Conservation (phyloP, 257 asterid species). For the Leptodermis oblonga region DNA sequence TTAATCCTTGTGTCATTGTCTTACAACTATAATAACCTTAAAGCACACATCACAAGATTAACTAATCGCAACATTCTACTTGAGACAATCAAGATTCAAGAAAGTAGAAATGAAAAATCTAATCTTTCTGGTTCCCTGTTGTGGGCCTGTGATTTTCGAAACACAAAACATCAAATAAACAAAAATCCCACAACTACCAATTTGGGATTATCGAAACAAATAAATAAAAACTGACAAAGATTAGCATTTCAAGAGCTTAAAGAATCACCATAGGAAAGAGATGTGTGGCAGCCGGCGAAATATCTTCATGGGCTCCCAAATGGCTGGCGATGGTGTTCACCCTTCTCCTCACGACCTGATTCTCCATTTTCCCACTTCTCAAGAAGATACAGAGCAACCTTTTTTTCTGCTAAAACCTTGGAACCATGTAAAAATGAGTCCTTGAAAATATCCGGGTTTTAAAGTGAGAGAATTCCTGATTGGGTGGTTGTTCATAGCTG, state of each 20-base stretch:
- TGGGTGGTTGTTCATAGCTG: conserved; percentile 15
- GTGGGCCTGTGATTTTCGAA: not conserved
- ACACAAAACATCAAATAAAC: not conserved
- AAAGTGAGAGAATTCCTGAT: conserved; percentile 5
- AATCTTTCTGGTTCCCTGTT: not conserved
- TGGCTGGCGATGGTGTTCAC: conserved; percentile 53
- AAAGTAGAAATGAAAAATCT: not conserved
- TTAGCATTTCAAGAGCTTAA: not conserved
- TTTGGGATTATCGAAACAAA: not conserved
- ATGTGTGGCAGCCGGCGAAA: conserved; percentile 65
- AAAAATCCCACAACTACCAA: not conserved
- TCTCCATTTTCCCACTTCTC: conserved; percentile 47
- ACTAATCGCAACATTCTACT: not conserved
- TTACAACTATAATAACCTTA: not conserved
- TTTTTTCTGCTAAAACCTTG: not conserved
- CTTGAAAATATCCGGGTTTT: conserved; percentile 21
- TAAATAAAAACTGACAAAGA: not conserved
- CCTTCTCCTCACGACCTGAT: conserved; percentile 51
- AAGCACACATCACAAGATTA: not conserved
- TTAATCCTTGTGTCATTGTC: not conserved
- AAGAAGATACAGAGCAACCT: conserved; percentile 3
- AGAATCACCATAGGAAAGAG: conserved; percentile 64
- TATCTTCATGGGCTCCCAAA: conserved; percentile 50
- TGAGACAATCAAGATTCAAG: not conserved
- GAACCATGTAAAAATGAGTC: not conserved